Conservation (phyloP, 495 filamentous ascomycete species). For the Talaromyces liani region DNA sequence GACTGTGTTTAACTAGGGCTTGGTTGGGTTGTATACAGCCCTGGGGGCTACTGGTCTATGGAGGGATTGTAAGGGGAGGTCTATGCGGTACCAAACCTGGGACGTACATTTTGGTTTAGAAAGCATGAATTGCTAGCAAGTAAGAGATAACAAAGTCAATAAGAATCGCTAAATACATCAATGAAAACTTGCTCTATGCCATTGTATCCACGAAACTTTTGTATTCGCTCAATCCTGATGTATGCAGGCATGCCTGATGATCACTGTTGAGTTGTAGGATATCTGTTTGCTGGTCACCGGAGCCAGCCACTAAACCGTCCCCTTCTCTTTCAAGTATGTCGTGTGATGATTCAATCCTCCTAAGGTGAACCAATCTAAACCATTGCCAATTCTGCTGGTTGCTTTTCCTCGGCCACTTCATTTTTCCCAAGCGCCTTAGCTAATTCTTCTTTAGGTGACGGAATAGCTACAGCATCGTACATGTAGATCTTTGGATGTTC, state of each 20-base stretch:
- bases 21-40: no score
- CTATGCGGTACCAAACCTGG: no score
- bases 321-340: background rate
- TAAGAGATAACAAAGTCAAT: background rate
- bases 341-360: background rate
- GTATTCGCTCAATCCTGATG: background rate
- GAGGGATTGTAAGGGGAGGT: no score
- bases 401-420: background rate
- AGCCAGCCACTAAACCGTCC: background rate
- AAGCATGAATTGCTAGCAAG: background rate
- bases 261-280: background rate
- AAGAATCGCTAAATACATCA: background rate
- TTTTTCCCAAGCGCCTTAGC: background rate
- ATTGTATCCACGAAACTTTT: background rate
- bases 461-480: background rate
- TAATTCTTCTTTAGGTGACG: background rate
- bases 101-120: background rate
- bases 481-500: constrained; percentile 20
- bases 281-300: constrained; percentile 3
- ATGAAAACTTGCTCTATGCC: background rate
- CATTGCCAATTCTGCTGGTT: background rate
- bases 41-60: no score
- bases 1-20: no score
- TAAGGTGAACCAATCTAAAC: background rate
- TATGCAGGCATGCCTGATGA: background rate